Evolutionary conservation across 2,329 filamentous ascomycete species (phyloP), one percentile per base, ranked within the genome.

Genomic region (Diaporthe caulivora): DNA sequence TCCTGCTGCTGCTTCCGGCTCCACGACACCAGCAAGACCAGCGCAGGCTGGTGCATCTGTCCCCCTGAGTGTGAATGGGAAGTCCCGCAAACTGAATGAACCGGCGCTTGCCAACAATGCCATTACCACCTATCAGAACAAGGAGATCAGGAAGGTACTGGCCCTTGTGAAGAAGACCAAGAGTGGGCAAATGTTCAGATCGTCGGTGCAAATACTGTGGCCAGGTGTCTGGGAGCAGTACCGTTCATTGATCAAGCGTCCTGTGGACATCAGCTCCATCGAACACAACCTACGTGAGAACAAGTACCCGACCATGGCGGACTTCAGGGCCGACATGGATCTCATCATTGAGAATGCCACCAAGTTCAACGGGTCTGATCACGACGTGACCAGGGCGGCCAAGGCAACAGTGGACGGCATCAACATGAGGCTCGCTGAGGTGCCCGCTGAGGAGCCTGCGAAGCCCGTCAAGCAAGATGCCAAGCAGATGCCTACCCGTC

Each of bases 101-200:
- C 64, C 81, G 0, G 82, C 84, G 4, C 83, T 86, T 1, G 84
- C 87, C 77, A 81, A 82, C 68, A 83, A 86, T 62, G 81, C 85
- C 1, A 88, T 95, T 70, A 92, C 92, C 1, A 78, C 84, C 0
- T 86, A 87, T 70, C 91, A 93, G 77, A 87, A 86, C 72, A 89
- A 89, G 69, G 92, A 91, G 77, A 86, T 94, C 55, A 84, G 92
- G 44, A 90, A 91, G 75, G 87, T 92, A 42, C 84, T 96, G 68
- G 92, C 91, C 42, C 92, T 92, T 69, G 87, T 96, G 72, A 97
- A 97, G 85, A 97, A 97, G 83, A 95, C 94, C 60, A 95, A 96
- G 81, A 91, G 92, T 74, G 94, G 96, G 2, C 84, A 85, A 9
- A 89, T 92, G 71, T 98, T 98, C 85, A 88, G 91, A 76, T 88